A percentile compares a stretch with the other conserved stretches of the same genome.
phyloP scores from a whole-genome alignment of 2,329 filamentous ascomycete species.

The Paracamarosporium sp. region DNA sequence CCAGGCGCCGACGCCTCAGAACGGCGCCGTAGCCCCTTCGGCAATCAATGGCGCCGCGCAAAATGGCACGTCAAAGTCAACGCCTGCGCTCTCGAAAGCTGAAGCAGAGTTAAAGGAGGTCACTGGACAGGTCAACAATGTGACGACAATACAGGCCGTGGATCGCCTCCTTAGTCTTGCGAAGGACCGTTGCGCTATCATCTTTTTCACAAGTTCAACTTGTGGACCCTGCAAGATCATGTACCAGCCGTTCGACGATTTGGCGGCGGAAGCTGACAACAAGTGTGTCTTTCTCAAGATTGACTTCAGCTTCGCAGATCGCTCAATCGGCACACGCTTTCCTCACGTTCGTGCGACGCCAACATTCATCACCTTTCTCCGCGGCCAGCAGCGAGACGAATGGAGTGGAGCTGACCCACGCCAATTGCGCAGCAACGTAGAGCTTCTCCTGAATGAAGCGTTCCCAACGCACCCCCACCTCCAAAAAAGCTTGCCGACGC shows the following conservation, averaged over 20 bases:
- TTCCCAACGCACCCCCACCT: constrained; percentile 79
- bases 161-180: constrained; percentile 67
- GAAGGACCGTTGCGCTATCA: constrained; percentile 72
- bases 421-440: constrained; percentile 73
- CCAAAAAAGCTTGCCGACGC: constrained; percentile 71
- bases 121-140: constrained; percentile 64
- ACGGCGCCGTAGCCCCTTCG: constrained; percentile 18
- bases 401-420: constrained; percentile 80
- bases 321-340: constrained; percentile 68
- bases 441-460: constrained; percentile 76
- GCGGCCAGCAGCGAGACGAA: constrained; percentile 75
- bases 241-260: constrained; percentile 80
- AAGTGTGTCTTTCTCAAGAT: constrained; percentile 81
- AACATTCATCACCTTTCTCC: constrained; percentile 86
- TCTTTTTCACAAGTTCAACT: constrained; percentile 92
- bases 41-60: constrained; percentile 10
- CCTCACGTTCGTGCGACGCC: constrained; percentile 74
- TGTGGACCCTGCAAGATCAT: constrained; percentile 84
- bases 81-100: constrained; percentile 12
- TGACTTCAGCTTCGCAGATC: constrained; percentile 72
- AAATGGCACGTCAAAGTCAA: constrained; percentile 14
- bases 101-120: constrained; percentile 24
- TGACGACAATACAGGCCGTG: constrained; percentile 66
- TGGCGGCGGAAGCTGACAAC: constrained; percentile 74
- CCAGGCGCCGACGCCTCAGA: constrained; percentile 60